A percentile compares a stretch with the other conserved stretches of the same genome.
phyloP scores from a whole-genome alignment of 192 early-diverging fungal species.

The Chytriomyces sp. region DNA sequence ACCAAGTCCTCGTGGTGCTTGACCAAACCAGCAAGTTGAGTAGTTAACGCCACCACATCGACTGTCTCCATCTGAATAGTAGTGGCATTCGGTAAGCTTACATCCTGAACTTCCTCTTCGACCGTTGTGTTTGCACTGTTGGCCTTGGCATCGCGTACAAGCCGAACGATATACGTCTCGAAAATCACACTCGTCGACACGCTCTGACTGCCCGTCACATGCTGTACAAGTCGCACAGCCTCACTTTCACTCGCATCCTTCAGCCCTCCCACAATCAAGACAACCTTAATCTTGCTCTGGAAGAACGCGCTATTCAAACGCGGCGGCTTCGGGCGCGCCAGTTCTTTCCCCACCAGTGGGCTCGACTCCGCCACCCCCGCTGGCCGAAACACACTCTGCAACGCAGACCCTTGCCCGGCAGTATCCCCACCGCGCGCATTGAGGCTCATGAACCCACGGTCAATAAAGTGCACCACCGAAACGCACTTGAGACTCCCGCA shows the following conservation, averaged over 20 bases:
- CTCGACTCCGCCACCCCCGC: no score
- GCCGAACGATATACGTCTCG: neutral
- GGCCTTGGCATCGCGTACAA: neutral
- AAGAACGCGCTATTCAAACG: no score
- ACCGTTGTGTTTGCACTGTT: no score
- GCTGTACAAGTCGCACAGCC: neutral
- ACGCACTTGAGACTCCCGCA: neutral
- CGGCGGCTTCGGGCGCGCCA: no score
- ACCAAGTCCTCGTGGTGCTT: neutral
- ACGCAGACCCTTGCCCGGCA: no score
- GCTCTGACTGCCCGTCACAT: neutral
- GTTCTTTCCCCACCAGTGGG: no score
- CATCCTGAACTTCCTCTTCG: neutral
- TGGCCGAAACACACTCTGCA: no score
- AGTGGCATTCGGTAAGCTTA: neutral
- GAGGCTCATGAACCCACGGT: constrained; percentile 9
- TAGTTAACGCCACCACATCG: neutral
- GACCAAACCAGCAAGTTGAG: neutral
- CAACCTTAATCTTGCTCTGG: neutral
- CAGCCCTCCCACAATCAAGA: neutral
- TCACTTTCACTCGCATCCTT: neutral
- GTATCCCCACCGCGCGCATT: no score
- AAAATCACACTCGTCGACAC: neutral
- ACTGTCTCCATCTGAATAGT: neutral
- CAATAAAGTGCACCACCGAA: constrained; percentile 6